Evolutionary conservation across 257 asterid genomes (phyloP).

Genomic region (Schizonepeta tenuifolia): DNA sequence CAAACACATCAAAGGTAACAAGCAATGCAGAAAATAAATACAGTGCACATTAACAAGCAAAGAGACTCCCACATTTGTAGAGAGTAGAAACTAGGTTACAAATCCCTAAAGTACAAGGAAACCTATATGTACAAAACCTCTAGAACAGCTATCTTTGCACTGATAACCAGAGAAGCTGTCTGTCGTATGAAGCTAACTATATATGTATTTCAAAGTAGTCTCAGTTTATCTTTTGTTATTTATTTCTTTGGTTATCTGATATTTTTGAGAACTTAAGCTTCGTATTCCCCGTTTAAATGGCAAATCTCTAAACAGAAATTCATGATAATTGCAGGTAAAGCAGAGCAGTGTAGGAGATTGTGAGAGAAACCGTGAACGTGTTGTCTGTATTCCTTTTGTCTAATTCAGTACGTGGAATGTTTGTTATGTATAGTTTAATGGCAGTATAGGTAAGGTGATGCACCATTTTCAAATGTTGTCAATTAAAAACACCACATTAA

Average conservation of each 20-base stretch:
- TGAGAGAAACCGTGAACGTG: not conserved
- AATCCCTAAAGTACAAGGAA: no score
- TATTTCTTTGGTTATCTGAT: not conserved
- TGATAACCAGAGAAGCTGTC: not conserved
- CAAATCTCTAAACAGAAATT: not conserved
- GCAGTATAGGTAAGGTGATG: constrained; percentile 13
- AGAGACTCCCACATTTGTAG: no score
- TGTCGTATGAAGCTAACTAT: not conserved
- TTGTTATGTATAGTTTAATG: not conserved
- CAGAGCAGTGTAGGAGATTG: constrained; percentile 7
- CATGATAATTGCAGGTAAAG: constrained; percentile 39
- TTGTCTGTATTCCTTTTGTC: constrained; percentile 17
- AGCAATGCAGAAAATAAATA: no score
- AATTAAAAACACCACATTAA: constrained; percentile 29
- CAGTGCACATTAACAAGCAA: no score
- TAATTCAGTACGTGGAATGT: not conserved
- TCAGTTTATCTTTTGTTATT: not conserved
- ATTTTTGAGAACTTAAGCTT: not conserved
- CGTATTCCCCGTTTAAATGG: not conserved
- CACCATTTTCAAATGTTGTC: not conserved
- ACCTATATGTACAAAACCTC: no score
- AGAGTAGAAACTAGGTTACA: no score
- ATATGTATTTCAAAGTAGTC: not conserved
- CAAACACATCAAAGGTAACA: not conserved
- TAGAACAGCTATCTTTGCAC: not conserved